These are phyloP conservation scores for Boechera stricta DNA, from an alignment of 345 rosid species.

Conservation along the genomic window DNA sequence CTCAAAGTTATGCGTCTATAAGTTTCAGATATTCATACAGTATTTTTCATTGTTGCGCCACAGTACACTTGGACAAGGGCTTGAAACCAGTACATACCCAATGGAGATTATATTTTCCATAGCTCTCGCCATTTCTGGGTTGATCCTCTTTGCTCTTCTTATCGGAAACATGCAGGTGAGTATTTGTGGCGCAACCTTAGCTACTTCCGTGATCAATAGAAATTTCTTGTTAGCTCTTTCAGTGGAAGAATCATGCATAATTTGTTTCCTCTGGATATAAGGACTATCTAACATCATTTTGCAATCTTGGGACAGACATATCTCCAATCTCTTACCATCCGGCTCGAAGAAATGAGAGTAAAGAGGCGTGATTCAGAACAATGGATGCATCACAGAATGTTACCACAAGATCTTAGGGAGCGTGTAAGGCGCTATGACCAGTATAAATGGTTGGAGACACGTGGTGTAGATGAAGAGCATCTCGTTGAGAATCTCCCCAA, in stretches of 20 bases:
- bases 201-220: conserved; percentile 47
- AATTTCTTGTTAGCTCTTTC: not conserved
- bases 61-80: conserved; percentile 98
- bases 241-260: not conserved
- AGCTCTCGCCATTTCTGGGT: conserved; percentile 76
- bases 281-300: conserved; percentile 32
- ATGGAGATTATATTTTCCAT: conserved; percentile 85
- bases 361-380: conserved; percentile 97
- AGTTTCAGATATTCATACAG: conserved; percentile 13
- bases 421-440: conserved; percentile 95
- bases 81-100: conserved; percentile 86
- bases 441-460: conserved; percentile 94
- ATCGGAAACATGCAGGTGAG: conserved; percentile 99
- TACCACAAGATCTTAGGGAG: conserved; percentile 80
- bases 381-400: conserved; percentile 98
- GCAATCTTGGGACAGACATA: conserved; percentile 65
- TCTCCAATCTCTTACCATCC: conserved; percentile 90
- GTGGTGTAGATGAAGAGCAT: conserved; percentile 90
- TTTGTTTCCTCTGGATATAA: not conserved
- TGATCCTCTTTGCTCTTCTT: conserved; percentile 91
- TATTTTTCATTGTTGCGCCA: conserved; percentile 44
- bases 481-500: conserved; percentile 83
- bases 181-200: conserved; percentile 37
- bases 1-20: conserved; percentile 3
- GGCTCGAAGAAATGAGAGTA: conserved; percentile 96